Percentiles rank a stretch among this genome's conserved stretches.
Conservation (phyloP, 108 stramenopile genomes). For the Cyclotella atomus region DNA sequence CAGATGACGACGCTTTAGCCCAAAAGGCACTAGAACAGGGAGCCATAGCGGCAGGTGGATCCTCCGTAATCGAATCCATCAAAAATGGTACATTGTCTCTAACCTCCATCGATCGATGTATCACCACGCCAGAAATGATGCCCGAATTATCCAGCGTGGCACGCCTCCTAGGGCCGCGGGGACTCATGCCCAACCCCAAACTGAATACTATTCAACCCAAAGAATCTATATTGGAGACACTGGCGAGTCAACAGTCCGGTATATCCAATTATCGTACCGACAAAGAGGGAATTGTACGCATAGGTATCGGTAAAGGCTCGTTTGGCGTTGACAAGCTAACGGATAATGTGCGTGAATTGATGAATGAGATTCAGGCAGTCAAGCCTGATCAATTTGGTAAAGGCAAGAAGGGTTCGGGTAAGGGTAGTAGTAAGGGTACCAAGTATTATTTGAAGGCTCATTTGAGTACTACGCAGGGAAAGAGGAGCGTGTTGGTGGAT, state of each 20-base stretch:
- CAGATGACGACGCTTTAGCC: conserved; percentile 62
- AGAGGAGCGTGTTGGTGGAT: conserved; percentile 69
- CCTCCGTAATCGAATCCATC: conserved; percentile 82
- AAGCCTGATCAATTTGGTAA: conserved; percentile 84
- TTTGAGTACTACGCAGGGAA: conserved; percentile 73
- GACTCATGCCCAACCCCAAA: conserved; percentile 97
- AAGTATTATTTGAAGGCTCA: conserved; percentile 80
- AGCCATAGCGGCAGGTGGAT: conserved; percentile 85
- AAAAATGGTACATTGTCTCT: conserved; percentile 65
- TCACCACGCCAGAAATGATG: conserved; percentile 91
- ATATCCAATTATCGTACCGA: conserved; percentile 89
- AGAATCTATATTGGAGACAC: conserved; percentile 45
- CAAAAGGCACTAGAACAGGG: conserved; percentile 77
- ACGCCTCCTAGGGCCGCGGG: conserved; percentile 91
- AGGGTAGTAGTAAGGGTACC: conserved; percentile 56
- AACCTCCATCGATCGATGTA: conserved; percentile 69
- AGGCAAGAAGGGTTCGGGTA: conserved; percentile 62
- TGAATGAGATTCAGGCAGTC: conserved; percentile 67
- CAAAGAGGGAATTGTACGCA: conserved; percentile 85
- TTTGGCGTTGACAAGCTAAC: conserved; percentile 68
- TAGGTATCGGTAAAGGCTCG: conserved; percentile 88
- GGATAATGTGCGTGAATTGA: conserved; percentile 75
- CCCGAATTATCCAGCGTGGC: conserved; percentile 80
- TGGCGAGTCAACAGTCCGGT: conserved; percentile 76
- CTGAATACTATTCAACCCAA: conserved; percentile 83